Percentiles rank a stretch among this genome's conserved stretches.
Conservation (phyloP, 345 rosid species). For the Aquilaria sinensis region DNA sequence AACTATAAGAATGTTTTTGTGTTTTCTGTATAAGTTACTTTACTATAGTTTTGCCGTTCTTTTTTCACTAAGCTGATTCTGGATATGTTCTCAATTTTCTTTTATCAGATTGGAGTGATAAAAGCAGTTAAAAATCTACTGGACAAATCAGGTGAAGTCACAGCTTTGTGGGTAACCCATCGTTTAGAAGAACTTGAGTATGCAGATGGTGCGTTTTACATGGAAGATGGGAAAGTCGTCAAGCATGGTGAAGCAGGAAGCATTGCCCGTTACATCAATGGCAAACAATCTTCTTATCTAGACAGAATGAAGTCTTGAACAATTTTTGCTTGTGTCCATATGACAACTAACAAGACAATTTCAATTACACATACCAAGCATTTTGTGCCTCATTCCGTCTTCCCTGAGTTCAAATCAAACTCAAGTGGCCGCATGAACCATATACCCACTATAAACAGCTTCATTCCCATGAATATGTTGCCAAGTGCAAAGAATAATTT, state of each 20-base stretch:
- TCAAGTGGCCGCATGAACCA: too few relatives aligned
- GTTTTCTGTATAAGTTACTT: neutral
- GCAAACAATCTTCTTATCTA: conserved; percentile 48
- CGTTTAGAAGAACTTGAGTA: conserved; percentile 82
- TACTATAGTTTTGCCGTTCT: neutral
- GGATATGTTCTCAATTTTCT: neutral
- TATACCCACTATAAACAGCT: too few relatives aligned
- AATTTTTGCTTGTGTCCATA: neutral
- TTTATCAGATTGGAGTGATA: conserved; percentile 70
- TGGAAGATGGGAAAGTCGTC: conserved; percentile 78
- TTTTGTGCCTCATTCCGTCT: too few relatives aligned
- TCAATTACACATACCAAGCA: too few relatives aligned
- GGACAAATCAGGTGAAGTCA: conserved; percentile 54
- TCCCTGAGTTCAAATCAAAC: too few relatives aligned
- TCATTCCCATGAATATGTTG: too few relatives aligned
- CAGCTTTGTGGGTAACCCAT: conserved; percentile 94
- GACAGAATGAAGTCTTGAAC: conserved; percentile 37
- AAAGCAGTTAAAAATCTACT: conserved; percentile 64
- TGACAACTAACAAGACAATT: too few relatives aligned
- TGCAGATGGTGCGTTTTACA: conserved; percentile 86
- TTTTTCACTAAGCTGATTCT: conserved; percentile 6
- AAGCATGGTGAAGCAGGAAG: conserved; percentile 58
- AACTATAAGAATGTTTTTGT: neutral
- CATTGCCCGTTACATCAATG: conserved; percentile 47
- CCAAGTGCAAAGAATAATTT: too few relatives aligned